A percentile compares a stretch with the other conserved stretches of the same genome.
Evolutionary conservation across 345 rosid genomes (phyloP).

Genomic region (Dimocarpus longan): DNA sequence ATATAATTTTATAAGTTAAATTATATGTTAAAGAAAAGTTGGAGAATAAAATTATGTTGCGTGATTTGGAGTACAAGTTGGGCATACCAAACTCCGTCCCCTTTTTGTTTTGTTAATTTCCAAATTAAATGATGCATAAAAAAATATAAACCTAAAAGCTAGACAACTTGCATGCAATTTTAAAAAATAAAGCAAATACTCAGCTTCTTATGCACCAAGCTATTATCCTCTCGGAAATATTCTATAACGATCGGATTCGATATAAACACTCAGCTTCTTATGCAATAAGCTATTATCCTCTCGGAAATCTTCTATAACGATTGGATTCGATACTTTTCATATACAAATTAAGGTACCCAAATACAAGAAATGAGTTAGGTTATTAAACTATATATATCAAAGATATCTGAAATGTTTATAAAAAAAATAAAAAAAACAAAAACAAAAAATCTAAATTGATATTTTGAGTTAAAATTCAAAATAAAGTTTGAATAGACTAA

Average conservation of each 20-base stretch:
- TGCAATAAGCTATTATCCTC: neutral
- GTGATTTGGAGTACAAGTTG: neutral
- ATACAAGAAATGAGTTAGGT: no score
- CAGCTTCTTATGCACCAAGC: neutral
- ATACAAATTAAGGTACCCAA: no score
- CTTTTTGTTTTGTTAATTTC: neutral
- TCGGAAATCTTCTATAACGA: no score
- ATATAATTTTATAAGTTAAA: neutral
- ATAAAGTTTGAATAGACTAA: no score
- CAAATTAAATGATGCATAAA: no score
- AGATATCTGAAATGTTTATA: no score
- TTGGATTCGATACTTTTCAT: neutral
- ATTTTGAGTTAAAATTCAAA: no score
- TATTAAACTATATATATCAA: no score
- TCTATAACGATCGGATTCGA: no score
- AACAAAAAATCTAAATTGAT: no score
- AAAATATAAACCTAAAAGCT: slow-evolving; percentile 11
- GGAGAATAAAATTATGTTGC: neutral
- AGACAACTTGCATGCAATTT: slow-evolving; percentile 19
- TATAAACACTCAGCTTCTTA: no score
- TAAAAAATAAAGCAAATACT: neutral
- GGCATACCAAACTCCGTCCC: slow-evolving; percentile 6
- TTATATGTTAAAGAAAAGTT: neutral
- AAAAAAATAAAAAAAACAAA: no score
- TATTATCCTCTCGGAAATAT: neutral